Percentiles rank a stretch among this genome's conserved stretches.
Conservation (phyloP, 768 basidiomycete species). For the Mycena kentingensis region DNA sequence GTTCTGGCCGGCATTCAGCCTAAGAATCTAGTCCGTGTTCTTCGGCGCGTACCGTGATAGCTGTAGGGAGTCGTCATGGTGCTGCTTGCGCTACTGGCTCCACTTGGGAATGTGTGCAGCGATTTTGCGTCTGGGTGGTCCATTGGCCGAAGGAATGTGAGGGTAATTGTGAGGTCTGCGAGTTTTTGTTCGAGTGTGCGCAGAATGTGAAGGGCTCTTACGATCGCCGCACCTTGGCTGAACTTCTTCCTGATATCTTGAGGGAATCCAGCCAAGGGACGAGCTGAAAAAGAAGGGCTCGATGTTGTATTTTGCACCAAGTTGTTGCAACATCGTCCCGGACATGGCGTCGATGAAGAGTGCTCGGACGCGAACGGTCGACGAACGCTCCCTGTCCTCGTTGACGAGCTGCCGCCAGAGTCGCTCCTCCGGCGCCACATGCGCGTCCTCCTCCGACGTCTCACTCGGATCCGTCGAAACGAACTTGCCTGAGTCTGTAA, state of each 20-base stretch:
- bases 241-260: constrained; percentile 58
- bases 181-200: not conserved
- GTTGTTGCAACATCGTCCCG: constrained; percentile 57
- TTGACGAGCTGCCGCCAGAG: constrained; percentile 43
- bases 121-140: constrained; percentile 18
- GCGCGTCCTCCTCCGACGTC: constrained; percentile 25
- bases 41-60: not conserved
- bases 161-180: constrained; percentile 57
- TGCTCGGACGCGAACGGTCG: constrained; percentile 45
- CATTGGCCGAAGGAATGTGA: constrained; percentile 56
- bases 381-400: constrained; percentile 31
- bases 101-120: constrained; percentile 8
- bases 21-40: not conserved
- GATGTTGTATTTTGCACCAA: constrained; percentile 58
- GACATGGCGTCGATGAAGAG: constrained; percentile 57
- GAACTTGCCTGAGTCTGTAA: constrained; percentile 34
- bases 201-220: constrained; percentile 30
- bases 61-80: constrained; percentile 10
- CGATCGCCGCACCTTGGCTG: constrained; percentile 48
- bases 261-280: constrained; percentile 67
- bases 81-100: constrained; percentile 1
- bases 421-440: constrained; percentile 24
- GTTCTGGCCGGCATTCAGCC: too few species aligned
- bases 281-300: constrained; percentile 73
- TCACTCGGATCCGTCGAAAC: constrained; percentile 1